Base-by-base conservation (phyloP, 768 basidiomycete species). In the Tephrocybe sp. region DNA sequence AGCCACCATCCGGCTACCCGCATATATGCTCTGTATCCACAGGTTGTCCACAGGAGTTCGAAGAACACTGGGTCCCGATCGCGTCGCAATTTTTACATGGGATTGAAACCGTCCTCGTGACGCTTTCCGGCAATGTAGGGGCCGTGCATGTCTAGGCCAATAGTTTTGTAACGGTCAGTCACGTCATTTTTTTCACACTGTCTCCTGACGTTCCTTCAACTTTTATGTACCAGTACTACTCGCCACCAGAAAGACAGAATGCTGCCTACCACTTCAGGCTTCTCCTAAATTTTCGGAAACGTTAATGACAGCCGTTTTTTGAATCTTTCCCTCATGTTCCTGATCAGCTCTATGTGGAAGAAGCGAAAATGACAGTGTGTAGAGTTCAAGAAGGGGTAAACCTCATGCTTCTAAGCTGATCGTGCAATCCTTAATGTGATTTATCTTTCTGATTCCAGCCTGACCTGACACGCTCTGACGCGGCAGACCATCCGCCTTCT, bases 381-480 rank as follows among this genome's bases (percentile, higher is more conserved):
- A 30, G 39, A 41, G 36, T 38, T 47, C 24, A 25, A 45, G 59
- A 58, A 55, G 56, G 30, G 22, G 21, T 13, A 40, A 32, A 39
- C 16, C 22, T 31, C 44, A 50, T 56, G 54, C 57, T 51, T 51
- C 50, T 40, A 46, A 41, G 52, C 47, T 56, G 57, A 58, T 60
- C 43, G 44, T 49, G 45, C 28, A 30, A 37, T 28, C 38, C 53
- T 47, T 41, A 41, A 54, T 52, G 43, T 50, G 54, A 51, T 49
- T 49, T 25, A 49, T 41, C 27, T 44, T 56, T 56, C 55, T 56
- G 49, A 52, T 50, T 32, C 38, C 47, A 47, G 39, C 49, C 36
- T 52, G 49, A 45, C 44, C 37, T 56, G 55, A 55, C 55, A 56
- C 52, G n/a, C n/a, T n/a, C n/a, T n/a, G n/a, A n/a, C n/a, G 36